A percentile compares a stretch with the other conserved stretches of the same genome.
Evolutionary conservation across 495 filamentous ascomycete genomes (phyloP).

Genomic region (Penicillium macrosclerotiorum): DNA sequence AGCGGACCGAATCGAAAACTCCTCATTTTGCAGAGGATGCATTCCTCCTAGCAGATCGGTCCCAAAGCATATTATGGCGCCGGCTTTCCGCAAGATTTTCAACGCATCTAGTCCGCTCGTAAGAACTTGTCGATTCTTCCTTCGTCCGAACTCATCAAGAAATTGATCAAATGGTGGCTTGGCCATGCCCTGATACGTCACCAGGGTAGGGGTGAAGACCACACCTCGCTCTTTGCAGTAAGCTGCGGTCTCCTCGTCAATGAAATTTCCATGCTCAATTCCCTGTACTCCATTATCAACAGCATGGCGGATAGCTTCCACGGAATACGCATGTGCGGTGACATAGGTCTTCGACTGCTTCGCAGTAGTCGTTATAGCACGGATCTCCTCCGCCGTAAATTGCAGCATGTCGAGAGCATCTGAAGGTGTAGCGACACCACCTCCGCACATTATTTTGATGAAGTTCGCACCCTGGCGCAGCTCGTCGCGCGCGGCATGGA

Average conservation of each 20-base stretch:
- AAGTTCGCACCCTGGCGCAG: conserved; percentile 49
- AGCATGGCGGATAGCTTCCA: conserved; percentile 45
- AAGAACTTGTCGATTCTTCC: conserved; percentile 47
- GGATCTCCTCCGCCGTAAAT: conserved; percentile 50
- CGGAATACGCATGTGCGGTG: conserved; percentile 52
- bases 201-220: conserved; percentile 48
- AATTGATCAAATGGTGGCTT: conserved; percentile 34
- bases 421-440: conserved; percentile 49
- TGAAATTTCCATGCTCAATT: conserved; percentile 54
- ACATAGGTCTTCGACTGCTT: conserved; percentile 45
- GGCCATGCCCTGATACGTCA: conserved; percentile 47
- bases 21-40: conserved; percentile 39
- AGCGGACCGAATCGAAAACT: conserved; percentile 41
- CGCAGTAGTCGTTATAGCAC: conserved; percentile 43
- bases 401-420: conserved; percentile 46
- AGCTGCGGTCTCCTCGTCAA: conserved; percentile 45
- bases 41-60: conserved; percentile 48
- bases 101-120: conserved; percentile 37
- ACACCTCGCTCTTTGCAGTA: conserved; percentile 39
- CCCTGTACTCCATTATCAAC: conserved; percentile 50
- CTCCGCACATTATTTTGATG: conserved; percentile 56
- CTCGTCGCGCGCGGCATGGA: conserved; percentile 46
- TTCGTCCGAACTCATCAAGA: conserved; percentile 30
- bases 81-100: conserved; percentile 37
- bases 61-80: conserved; percentile 50